Percentiles rank a stretch among this genome's conserved stretches.
Conservation (phyloP, 106 monocot species). For the Dactylorhiza incarnata region DNA sequence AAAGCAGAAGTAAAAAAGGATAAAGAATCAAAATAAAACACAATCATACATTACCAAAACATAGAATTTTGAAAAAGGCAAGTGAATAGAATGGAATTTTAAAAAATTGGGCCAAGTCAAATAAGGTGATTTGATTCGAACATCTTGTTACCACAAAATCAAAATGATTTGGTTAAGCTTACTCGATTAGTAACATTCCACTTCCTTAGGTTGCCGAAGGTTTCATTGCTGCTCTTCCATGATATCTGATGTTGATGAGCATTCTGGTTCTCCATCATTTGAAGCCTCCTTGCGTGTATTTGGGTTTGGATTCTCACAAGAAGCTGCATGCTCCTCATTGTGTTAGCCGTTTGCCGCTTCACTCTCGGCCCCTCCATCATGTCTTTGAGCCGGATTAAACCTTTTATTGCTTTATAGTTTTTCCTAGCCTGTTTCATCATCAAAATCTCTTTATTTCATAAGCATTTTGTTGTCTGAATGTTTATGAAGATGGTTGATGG, state of each 20-base stretch:
- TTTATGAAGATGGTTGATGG: not conserved
- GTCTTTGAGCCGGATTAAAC: constrained; percentile 61
- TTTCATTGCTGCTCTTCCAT: constrained; percentile 24
- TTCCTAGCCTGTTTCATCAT: constrained; percentile 54
- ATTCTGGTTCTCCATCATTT: constrained; percentile 51
- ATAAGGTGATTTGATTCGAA: not conserved
- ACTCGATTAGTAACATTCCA: constrained; percentile 48
- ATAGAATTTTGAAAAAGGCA: not conserved
- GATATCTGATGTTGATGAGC: constrained; percentile 19
- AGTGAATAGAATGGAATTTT: not conserved
- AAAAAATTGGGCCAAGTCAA: not conserved
- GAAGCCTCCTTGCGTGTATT: constrained; percentile 41
- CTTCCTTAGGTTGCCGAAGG: constrained; percentile 28
- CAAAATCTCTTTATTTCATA: not conserved
- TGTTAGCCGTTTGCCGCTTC: constrained; percentile 59
- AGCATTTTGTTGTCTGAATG: not conserved
- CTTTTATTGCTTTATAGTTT: constrained; percentile 49
- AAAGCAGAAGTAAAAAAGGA: too few relatives aligned
- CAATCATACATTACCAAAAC: too few relatives aligned
- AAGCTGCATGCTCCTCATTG: constrained; percentile 68
- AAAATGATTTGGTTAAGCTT: constrained; percentile 1
- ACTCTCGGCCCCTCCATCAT: constrained; percentile 57
- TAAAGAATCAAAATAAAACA: too few relatives aligned
- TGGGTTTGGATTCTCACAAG: constrained; percentile 68
- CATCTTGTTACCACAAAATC: not conserved